Evolutionary conservation across 1,284 basidiomycete species (phyloP).

Genomic region (Ceratobasidium sp.): DNA sequence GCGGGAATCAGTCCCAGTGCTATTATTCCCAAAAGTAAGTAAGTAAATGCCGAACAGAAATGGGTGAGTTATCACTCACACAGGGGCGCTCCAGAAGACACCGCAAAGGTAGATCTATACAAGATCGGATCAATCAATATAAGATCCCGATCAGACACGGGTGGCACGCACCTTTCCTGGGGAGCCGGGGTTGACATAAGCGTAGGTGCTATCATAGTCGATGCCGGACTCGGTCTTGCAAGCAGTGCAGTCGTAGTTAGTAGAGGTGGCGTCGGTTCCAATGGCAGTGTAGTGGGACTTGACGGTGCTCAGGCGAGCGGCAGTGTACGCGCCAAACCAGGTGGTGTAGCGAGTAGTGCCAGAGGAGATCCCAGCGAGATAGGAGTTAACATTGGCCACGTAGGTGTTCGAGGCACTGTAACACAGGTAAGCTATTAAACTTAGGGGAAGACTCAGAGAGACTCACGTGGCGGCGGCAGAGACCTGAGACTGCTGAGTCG

Average conservation of each 20-base stretch:
- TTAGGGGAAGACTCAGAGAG: too few relatives aligned
- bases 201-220: conserved; percentile 25
- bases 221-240: conserved; percentile 15
- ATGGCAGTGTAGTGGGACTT: conserved; percentile 15
- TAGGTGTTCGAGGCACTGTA: conserved; percentile 39
- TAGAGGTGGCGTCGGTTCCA: conserved; percentile 29
- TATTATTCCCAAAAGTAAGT: neutral
- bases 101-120: conserved; percentile 37
- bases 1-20: conserved; percentile 17
- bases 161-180: conserved; percentile 22
- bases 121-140: neutral
- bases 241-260: conserved; percentile 39
- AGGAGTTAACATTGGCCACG: conserved; percentile 24
- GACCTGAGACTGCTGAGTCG: conserved; percentile 24
- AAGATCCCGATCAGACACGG: neutral
- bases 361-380: conserved; percentile 11
- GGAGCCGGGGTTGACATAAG: conserved; percentile 29
- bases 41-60: neutral
- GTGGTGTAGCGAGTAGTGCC: conserved; percentile 38
- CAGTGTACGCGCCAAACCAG: conserved; percentile 39
- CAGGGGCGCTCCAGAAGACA: conserved; percentile 42
- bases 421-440: too few relatives aligned
- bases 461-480: conserved; percentile 39
- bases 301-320: conserved; percentile 14
- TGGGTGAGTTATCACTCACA: conserved; percentile 1